Conservation (phyloP, 192 early-diverging fungal genomes). For the Helicostylum pulchrum region DNA sequence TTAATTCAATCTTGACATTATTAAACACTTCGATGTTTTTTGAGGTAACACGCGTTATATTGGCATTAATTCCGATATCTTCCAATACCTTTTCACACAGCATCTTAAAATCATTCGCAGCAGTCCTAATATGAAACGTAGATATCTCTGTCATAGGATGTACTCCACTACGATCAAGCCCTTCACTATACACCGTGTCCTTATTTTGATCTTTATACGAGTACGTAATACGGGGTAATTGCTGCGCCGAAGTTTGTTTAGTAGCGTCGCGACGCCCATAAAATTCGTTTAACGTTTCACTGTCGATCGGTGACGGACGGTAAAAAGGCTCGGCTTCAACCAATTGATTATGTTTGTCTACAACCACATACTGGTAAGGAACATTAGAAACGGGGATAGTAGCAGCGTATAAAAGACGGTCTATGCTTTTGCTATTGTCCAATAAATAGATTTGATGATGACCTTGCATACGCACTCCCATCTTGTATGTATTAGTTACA, state of each 20-base stretch:
- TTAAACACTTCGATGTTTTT: background rate
- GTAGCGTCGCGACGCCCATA: background rate
- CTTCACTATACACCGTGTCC: too few relatives aligned
- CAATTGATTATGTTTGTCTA: background rate
- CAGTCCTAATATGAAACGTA: slow-evolving; percentile 3
- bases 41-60: background rate
- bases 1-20: slow-evolving; percentile 9
- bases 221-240: too few relatives aligned
- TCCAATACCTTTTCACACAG: background rate
- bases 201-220: too few relatives aligned
- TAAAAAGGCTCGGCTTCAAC: background rate
- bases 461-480: background rate
- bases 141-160: slow-evolving; percentile 9
- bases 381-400: background rate
- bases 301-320: background rate
- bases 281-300: background rate
- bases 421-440: background rate
- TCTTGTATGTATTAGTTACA: background rate
- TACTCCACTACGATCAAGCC: background rate
- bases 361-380: background rate
- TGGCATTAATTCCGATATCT: background rate
- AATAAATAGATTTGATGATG: background rate
- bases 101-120: background rate
- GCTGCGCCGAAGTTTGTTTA: too few relatives aligned
- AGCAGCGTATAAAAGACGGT: background rate